These are phyloP conservation scores for Colletotrichum salicis DNA, from an alignment of 2,329 filamentous ascomycete species.

Conservation along the genomic window DNA sequence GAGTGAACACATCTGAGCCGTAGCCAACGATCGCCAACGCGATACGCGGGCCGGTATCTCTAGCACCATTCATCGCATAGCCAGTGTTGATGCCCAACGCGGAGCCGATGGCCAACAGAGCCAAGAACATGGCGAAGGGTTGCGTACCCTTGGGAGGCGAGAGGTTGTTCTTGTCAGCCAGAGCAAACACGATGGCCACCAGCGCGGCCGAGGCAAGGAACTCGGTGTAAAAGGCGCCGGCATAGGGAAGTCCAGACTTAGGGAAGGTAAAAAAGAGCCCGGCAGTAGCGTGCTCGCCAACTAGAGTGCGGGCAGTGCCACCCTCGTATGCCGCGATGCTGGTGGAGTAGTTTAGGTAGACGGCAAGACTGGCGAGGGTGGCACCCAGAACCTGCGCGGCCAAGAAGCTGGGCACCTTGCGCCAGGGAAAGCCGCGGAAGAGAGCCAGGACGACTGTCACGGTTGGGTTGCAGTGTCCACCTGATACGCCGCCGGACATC, in stretches of 20 bases:
- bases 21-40: conserved; percentile 46
- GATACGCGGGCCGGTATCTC: conserved; percentile 49
- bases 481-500: conserved; percentile 41
- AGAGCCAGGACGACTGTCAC: conserved; percentile 48
- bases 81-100: conserved; percentile 50
- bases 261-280: conserved; percentile 44
- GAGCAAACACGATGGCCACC: conserved; percentile 49
- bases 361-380: conserved; percentile 41
- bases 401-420: conserved; percentile 44
- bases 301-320: conserved; percentile 44
- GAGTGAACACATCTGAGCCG: conserved; percentile 41
- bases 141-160: conserved; percentile 50
- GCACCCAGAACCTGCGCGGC: conserved; percentile 41
- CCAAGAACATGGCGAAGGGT: conserved; percentile 48
- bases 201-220: conserved; percentile 48
- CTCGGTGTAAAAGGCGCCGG: conserved; percentile 49
- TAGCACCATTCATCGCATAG: conserved; percentile 49
- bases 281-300: conserved; percentile 45
- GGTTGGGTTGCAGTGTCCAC: conserved; percentile 47
- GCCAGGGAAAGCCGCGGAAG: conserved; percentile 51
- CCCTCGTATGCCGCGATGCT: conserved; percentile 45
- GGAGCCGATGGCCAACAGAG: conserved; percentile 49
- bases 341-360: conserved; percentile 34
- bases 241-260: conserved; percentile 41
- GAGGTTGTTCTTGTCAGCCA: conserved; percentile 51